A percentile compares a stretch with the other conserved stretches of the same genome.
phyloP scores from a whole-genome alignment of 345 rosid species.

The Bruguiera sexangula region DNA sequence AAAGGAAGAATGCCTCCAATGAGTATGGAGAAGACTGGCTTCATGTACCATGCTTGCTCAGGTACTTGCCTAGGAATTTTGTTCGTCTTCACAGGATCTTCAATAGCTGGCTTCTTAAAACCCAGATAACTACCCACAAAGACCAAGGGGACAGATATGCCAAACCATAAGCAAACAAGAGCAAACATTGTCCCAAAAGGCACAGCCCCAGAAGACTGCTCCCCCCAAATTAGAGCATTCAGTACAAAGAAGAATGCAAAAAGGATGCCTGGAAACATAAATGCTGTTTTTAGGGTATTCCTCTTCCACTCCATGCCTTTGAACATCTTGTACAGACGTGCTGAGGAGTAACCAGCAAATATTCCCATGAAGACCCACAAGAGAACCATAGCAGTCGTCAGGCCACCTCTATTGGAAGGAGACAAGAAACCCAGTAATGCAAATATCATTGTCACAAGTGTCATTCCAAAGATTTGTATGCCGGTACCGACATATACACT shows the following conservation, averaged over 20 bases:
- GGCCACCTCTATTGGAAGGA: conserved; percentile 98
- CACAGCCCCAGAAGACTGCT: conserved; percentile 91
- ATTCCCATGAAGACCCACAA: conserved; percentile 98
- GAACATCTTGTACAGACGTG: conserved; percentile 89
- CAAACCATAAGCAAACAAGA: conserved; percentile 92
- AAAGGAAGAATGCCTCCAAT: conserved; percentile 96
- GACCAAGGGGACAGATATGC: conserved; percentile 93
- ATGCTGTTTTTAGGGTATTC: conserved; percentile 84
- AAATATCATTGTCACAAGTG: conserved; percentile 95
- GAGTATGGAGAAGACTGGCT: conserved; percentile 82
- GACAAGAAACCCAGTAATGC: conserved; percentile 90
- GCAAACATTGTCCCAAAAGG: conserved; percentile 98
- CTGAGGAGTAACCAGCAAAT: conserved; percentile 88
- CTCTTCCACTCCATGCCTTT: conserved; percentile 95
- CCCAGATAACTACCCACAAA: conserved; percentile 94
- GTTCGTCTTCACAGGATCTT: conserved; percentile 91
- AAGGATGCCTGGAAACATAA: conserved; percentile 90
- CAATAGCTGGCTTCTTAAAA: conserved; percentile 84
- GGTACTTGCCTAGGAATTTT: conserved; percentile 93
- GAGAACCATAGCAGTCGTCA: conserved; percentile 98
- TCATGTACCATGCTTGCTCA: conserved; percentile 98
- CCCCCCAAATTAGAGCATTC: conserved; percentile 91
- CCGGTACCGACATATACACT: conserved; percentile 96
- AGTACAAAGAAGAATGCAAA: conserved; percentile 78
- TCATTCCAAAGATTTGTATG: conserved; percentile 85